These are phyloP conservation scores for Pythium chondricola DNA, from an alignment of 352 stramenopile species.

Conservation along the genomic window DNA sequence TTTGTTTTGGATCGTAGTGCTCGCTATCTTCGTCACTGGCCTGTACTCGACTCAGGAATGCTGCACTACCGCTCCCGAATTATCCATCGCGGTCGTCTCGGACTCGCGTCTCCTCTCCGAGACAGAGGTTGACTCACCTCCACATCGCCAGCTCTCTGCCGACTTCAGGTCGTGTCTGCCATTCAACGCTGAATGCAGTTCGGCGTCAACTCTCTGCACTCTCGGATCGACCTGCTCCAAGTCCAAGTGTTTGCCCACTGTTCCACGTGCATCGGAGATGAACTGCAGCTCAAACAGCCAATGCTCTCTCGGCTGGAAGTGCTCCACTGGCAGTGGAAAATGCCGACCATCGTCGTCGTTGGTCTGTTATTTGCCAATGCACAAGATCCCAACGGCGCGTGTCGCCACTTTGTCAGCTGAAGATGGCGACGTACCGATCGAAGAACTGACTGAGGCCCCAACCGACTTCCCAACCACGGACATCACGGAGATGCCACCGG, in stretches of 20 bases:
- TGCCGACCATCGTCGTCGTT: slow-evolving; percentile 26
- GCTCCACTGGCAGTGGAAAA: slow-evolving; percentile 8
- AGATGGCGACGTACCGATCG: slow-evolving; percentile 7
- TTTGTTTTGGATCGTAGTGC: slow-evolving; percentile 23
- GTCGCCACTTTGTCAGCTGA: slow-evolving; percentile 21
- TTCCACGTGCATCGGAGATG: slow-evolving; percentile 1
- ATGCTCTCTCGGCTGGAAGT: slow-evolving; percentile 32
- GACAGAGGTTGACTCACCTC: too few relatives aligned
- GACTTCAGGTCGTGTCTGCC: slow-evolving; percentile 10
- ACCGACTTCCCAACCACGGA: slow-evolving; percentile 4
- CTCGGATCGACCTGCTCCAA: slow-evolving; percentile 25
- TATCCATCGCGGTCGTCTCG: slow-evolving; percentile 16
- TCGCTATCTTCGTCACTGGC: slow-evolving; percentile 30
- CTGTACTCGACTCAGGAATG: slow-evolving; percentile 39
- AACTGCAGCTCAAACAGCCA: background rate
- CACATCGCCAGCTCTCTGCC: slow-evolving; percentile 6
- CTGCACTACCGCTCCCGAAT: slow-evolving; percentile 20
- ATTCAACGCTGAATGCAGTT: slow-evolving; percentile 25
- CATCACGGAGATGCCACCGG: too few relatives aligned
- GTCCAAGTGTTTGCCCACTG: slow-evolving; percentile 19
- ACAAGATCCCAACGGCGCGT: background rate
- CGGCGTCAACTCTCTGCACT: slow-evolving; percentile 20
- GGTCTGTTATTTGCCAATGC: slow-evolving; percentile 29
- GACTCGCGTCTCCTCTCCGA: slow-evolving; percentile 3
- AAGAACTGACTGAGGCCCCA: too few relatives aligned